These are phyloP conservation scores for Stygiomarasmius scandens DNA, from an alignment of 1,284 basidiomycete genomes.

Conservation along the genomic window DNA sequence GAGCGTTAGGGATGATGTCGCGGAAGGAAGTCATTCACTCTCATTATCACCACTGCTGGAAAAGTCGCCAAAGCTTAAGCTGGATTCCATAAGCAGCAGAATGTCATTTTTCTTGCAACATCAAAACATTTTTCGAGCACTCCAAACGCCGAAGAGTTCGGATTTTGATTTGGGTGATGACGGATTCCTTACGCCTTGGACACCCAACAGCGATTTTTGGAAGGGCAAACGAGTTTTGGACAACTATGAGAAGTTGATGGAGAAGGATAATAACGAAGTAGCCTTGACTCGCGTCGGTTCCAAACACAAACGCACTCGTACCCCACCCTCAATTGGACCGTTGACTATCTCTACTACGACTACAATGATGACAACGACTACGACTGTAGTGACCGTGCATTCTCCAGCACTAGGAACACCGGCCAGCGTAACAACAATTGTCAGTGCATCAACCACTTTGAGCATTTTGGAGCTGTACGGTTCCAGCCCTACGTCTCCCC, in stretches of 20 bases:
- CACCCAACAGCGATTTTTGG: background rate
- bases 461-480: conserved; percentile 17
- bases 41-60: conserved; percentile 11
- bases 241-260: background rate
- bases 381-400: conserved; percentile 11
- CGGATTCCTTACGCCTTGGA: background rate
- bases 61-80: conserved; percentile 5
- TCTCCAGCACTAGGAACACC: conserved; percentile 8
- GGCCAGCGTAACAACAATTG: conserved; percentile 7
- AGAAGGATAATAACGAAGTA: background rate
- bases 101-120: conserved; percentile 14
- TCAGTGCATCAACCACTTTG: conserved; percentile 13
- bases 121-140: conserved; percentile 16
- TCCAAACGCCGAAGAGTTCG: conserved; percentile 9
- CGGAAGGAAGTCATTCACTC: background rate
- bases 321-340: background rate
- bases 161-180: conserved; percentile 4
- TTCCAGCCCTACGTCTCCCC: conserved; percentile 1
- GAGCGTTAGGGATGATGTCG: conserved; percentile 2
- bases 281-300: background rate
- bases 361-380: conserved; percentile 11
- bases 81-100: conserved; percentile 7
- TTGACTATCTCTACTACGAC: conserved; percentile 11
- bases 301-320: conserved; percentile 2
- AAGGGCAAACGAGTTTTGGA: background rate